Evolutionary conservation across 306 rosid species (phyloP).

Genomic region (Geum urbanum): DNA sequence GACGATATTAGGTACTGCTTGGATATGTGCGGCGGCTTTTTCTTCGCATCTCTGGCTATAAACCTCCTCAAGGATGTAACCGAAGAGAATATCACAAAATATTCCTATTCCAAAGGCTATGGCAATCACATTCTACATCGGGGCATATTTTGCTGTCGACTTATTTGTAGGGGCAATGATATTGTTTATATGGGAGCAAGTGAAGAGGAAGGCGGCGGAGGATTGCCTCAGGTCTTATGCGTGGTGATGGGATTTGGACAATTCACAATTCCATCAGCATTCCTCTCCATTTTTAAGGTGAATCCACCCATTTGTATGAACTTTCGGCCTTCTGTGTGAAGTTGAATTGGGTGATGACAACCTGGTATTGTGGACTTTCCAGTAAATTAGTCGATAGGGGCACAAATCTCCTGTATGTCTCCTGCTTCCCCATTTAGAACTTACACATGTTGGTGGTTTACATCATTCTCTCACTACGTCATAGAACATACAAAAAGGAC

Average conservation of each 20-base stretch:
- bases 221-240: constrained; percentile 88
- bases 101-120: constrained; percentile 96
- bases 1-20: constrained; percentile 78
- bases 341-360: constrained; percentile 19
- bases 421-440: not conserved
- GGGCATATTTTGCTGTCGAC: constrained; percentile 81
- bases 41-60: constrained; percentile 57
- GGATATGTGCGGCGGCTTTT: constrained; percentile 61
- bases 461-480: not conserved
- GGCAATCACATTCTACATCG: constrained; percentile 83
- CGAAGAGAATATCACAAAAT: constrained; percentile 58
- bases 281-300: constrained; percentile 72
- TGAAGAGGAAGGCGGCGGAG: constrained; percentile 73
- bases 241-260: constrained; percentile 97
- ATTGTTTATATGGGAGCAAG: constrained; percentile 65
- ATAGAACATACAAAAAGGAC: no score
- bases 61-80: constrained; percentile 62
- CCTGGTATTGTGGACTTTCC: no score
- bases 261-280: constrained; percentile 66
- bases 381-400: not conserved
- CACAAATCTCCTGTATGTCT: not conserved
- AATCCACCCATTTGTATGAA: constrained; percentile 90
- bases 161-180: constrained; percentile 84
- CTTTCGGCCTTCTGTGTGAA: constrained; percentile 60
- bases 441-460: not conserved